Percentiles rank a stretch among this genome's conserved stretches.
Conservation (phyloP, 805 yeast species). For the Yamadazyma nakazawae region DNA sequence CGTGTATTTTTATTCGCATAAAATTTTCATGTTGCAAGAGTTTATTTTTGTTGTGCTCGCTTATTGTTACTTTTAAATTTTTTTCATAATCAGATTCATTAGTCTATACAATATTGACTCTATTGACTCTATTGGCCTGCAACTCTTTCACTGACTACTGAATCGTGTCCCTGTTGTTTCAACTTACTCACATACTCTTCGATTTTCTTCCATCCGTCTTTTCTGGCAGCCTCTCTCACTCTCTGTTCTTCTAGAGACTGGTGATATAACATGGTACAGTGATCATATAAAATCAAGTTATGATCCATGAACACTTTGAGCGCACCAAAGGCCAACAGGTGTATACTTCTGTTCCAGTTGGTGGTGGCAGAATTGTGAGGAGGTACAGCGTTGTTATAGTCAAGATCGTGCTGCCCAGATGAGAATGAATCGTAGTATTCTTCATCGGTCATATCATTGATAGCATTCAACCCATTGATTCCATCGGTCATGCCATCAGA, state of each 20-base stretch:
- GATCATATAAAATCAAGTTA: slow-evolving; percentile 86
- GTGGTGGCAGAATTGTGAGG: slow-evolving; percentile 47
- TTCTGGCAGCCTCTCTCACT: slow-evolving; percentile 57
- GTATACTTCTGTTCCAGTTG: slow-evolving; percentile 94
- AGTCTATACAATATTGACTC: neutral
- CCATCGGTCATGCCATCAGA: slow-evolving; percentile 12
- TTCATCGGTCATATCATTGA: slow-evolving; percentile 40
- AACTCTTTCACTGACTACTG: slow-evolving; percentile 7
- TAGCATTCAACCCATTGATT: slow-evolving; percentile 16
- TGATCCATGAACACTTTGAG: slow-evolving; percentile 89
- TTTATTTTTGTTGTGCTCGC: too few species aligned
- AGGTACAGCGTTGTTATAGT: slow-evolving; percentile 28
- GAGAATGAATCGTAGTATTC: slow-evolving; percentile 43
- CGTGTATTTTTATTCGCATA: too few species aligned
- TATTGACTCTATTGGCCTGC: slow-evolving; percentile 10
- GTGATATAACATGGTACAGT: slow-evolving; percentile 84
- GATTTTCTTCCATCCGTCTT: slow-evolving; percentile 67
- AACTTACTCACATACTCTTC: slow-evolving; percentile 36
- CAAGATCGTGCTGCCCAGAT: slow-evolving; percentile 29
- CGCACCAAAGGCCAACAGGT: slow-evolving; percentile 86
- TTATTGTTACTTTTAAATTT: neutral
- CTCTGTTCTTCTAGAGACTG: slow-evolving; percentile 74
- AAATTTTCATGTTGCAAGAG: too few species aligned
- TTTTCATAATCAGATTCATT: neutral
- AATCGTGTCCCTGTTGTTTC: slow-evolving; percentile 3